A percentile compares a stretch with the other conserved stretches of the same genome.
Evolutionary conservation across 164 flowering plant species (phyloP).

Genomic region (Akebia trifoliata): DNA sequence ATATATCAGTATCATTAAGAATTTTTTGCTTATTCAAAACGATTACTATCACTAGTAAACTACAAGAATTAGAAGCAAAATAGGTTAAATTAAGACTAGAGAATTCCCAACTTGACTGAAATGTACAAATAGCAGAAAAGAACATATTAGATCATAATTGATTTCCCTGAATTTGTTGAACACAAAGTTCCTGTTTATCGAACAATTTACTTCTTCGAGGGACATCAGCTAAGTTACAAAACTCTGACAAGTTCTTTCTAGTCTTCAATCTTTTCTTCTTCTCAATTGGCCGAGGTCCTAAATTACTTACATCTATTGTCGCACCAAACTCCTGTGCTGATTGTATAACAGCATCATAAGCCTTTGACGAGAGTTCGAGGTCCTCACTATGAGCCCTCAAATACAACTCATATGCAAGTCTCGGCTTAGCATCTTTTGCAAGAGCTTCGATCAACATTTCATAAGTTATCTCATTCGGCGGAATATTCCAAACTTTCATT

Average conservation of each 20-base stretch:
- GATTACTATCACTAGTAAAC: too few relatives aligned
- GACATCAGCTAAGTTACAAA: slow-evolving; percentile 46
- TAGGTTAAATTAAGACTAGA: not conserved
- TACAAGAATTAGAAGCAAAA: not conserved
- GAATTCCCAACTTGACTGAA: not conserved
- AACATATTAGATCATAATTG: not conserved
- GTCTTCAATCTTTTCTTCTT: slow-evolving; percentile 34
- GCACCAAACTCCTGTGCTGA: slow-evolving; percentile 49
- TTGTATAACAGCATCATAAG: slow-evolving; percentile 60
- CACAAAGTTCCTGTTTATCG: slow-evolving; percentile 37
- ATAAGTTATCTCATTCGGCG: slow-evolving; percentile 78
- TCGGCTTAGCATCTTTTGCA: slow-evolving; percentile 76
- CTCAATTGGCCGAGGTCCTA: slow-evolving; percentile 78
- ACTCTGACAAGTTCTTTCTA: slow-evolving; percentile 40
- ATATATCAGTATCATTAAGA: too few relatives aligned
- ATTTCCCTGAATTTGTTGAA: slow-evolving; percentile 11
- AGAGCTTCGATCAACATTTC: slow-evolving; percentile 83
- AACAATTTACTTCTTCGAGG: slow-evolving; percentile 51
- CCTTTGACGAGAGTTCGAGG: slow-evolving; percentile 51
- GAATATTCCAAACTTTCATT: slow-evolving; percentile 50
- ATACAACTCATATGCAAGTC: slow-evolving; percentile 73
- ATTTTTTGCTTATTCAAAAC: too few relatives aligned
- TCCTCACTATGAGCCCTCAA: slow-evolving; percentile 64
- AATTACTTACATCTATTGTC: slow-evolving; percentile 40
- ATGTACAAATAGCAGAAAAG: not conserved